Base-by-base conservation (phyloP, 2,329 filamentous ascomycete genomes). In the Botrytis aclada region DNA sequence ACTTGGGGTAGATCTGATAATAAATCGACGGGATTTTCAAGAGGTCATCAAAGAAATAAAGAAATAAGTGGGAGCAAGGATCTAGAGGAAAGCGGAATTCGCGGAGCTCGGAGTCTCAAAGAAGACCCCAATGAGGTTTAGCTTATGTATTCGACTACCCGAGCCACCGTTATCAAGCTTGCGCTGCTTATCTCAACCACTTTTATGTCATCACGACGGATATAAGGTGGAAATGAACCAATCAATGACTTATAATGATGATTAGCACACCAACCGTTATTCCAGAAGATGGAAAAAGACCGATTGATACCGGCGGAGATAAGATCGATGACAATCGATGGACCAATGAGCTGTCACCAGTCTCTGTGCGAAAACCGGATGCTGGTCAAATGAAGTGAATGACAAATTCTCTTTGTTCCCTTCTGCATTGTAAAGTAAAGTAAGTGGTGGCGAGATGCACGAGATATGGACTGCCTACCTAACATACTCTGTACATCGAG, bases 1-100 rank as follows among this genome's bases (percentile, higher is more conserved):
- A 34, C 16, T 71, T 64, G 69, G 56, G 43, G 69, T 69, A 56
- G 65, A 69, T 69, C 65, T 69, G 65, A 69, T 69, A 69, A 69
- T 32, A 22, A 67, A 56, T 64, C 29, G 41, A 54, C 18, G 20
- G 32, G 62, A 61, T 37, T 70, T 63, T 69, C 25, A 54, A 54
- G 47, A 54, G 47, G 47, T 72, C 51, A 69, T 69, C 22, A 41
- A 32, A n/a, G 32, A 45, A 41, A 62, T 29, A 37, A 29, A 61
- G 22, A n/a, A 58, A 70, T 43, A 34, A 45, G 67, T 61, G 22
- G 66, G 41, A 32, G 37, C 37, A 56, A 64, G 62, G 43, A 65
- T 54, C 34, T 9, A 25, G 32, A 60, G 32, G 56, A 32, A 25
- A 65, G 45, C 64, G 64, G 45, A n/a, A 67, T 56, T 56, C 16